A percentile compares a stretch with the other conserved stretches of the same genome.
Conservation (phyloP, 2,329 filamentous ascomycete species). For the Phyllosticta ampelicida region DNA sequence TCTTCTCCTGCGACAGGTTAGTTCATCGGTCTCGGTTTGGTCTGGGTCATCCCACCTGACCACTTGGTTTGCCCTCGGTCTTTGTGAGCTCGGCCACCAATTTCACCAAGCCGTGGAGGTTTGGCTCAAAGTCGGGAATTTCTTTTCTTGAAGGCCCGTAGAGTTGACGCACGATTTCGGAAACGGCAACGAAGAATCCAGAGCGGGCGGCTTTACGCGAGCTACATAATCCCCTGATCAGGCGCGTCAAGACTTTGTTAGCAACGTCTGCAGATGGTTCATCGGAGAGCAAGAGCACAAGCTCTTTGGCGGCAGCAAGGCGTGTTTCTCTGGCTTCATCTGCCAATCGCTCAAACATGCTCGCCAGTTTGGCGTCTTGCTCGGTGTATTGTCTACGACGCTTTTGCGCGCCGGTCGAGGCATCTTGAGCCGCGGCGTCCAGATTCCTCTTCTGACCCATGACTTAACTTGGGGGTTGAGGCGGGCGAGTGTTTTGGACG, state of each 20-base stretch:
- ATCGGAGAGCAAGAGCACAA: conserved; percentile 32
- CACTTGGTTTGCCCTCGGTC: conserved; percentile 40
- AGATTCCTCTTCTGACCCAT: conserved; percentile 10
- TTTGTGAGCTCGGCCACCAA: conserved; percentile 44
- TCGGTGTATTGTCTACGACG: conserved; percentile 28
- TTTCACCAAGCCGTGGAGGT: conserved; percentile 36
- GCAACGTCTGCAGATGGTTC: conserved; percentile 29
- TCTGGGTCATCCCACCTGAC: conserved; percentile 36
- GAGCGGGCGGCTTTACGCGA: conserved; percentile 78
- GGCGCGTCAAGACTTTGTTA: conserved; percentile 31
- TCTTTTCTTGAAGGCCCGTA: conserved; percentile 38
- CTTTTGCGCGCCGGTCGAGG: conserved; percentile 17
- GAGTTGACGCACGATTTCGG: conserved; percentile 65
- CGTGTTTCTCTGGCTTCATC: conserved; percentile 35
- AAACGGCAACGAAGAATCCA: conserved; percentile 81
- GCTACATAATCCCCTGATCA: conserved; percentile 83
- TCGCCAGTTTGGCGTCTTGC: conserved; percentile 32
- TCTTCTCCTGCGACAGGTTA: conserved; percentile 55
- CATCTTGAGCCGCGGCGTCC: conserved; percentile 9
- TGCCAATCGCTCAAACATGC: conserved; percentile 37
- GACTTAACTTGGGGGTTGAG: neutral
- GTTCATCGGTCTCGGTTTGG: neutral
- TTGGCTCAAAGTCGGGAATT: conserved; percentile 26
- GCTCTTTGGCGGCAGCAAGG: conserved; percentile 34
- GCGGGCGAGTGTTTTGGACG: neutral